These are phyloP conservation scores for Aquilaria yunnanensis DNA, from an alignment of 345 rosid genomes.

Conservation along the genomic window DNA sequence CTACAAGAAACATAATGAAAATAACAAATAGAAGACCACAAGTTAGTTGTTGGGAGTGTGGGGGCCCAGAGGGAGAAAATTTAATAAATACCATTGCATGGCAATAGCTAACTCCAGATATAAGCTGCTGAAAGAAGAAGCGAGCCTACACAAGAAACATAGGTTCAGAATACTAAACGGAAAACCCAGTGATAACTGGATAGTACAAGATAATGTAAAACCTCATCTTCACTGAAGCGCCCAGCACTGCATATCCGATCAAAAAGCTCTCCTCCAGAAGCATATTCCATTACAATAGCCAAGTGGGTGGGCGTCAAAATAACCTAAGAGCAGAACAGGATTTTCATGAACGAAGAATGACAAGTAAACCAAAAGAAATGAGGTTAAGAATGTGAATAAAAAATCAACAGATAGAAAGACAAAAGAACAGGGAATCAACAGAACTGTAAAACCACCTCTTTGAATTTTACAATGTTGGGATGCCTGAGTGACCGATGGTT, in stretches of 20 bases:
- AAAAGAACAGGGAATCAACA: background rate
- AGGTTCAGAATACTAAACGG: background rate
- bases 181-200: background rate
- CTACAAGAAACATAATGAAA: background rate
- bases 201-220: background rate
- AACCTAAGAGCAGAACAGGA: slow-evolving; percentile 35
- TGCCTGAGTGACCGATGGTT: slow-evolving; percentile 92
- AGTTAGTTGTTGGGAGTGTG: too few relatives aligned
- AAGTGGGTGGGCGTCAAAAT: slow-evolving; percentile 94
- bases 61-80: background rate
- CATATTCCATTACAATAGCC: slow-evolving; percentile 82
- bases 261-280: slow-evolving; percentile 30
- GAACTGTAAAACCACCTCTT: slow-evolving; percentile 49
- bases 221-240: slow-evolving; percentile 40
- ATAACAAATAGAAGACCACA: too few relatives aligned
- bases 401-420: background rate
- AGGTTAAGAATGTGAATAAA: background rate
- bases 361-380: too few relatives aligned
- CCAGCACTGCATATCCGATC: slow-evolving; percentile 37
- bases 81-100: slow-evolving; percentile 1
- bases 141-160: background rate
- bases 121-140: background rate
- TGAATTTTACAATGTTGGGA: slow-evolving; percentile 93
- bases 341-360: background rate
- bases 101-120: slow-evolving; percentile 79